Evolutionary conservation across 805 yeast species (phyloP).

Genomic region (Schizosaccharomyces japonicus): DNA sequence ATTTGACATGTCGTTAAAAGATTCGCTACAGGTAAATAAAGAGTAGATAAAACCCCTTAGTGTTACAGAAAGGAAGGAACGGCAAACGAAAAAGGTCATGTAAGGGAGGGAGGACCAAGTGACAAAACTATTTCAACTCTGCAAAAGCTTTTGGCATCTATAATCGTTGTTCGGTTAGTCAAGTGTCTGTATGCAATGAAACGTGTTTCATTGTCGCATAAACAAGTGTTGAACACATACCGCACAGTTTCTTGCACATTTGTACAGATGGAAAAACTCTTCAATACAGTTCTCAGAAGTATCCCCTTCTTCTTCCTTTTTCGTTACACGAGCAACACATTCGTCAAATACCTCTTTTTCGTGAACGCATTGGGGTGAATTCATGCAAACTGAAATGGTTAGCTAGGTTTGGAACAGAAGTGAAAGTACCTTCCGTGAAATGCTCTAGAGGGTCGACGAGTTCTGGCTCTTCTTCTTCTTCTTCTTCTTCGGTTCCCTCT

Average conservation of each 20-base stretch:
- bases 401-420: neutral
- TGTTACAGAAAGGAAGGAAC: no score
- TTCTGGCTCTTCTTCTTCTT: conserved; percentile 44
- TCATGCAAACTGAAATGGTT: conserved; percentile 30
- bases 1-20: no score
- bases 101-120: no score
- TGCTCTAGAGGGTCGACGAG: conserved; percentile 41
- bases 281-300: conserved; percentile 29
- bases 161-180: no score
- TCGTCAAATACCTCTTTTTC: conserved; percentile 75
- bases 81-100: no score
- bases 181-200: no score
- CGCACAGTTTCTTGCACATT: conserved; percentile 1
- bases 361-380: conserved; percentile 42
- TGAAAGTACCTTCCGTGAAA: conserved; percentile 23
- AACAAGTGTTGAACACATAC: no score
- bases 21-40: no score
- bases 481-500: conserved; percentile 32
- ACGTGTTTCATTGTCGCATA: no score
- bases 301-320: conserved; percentile 61
- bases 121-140: no score
- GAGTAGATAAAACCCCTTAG: no score
- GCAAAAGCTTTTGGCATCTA: no score
- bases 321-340: conserved; percentile 84
- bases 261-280: conserved; percentile 3